Evolutionary conservation across 768 basidiomycete species (phyloP), one percentile per base, ranked within the genome.

Genomic region (Leccinum incarnatum): DNA sequence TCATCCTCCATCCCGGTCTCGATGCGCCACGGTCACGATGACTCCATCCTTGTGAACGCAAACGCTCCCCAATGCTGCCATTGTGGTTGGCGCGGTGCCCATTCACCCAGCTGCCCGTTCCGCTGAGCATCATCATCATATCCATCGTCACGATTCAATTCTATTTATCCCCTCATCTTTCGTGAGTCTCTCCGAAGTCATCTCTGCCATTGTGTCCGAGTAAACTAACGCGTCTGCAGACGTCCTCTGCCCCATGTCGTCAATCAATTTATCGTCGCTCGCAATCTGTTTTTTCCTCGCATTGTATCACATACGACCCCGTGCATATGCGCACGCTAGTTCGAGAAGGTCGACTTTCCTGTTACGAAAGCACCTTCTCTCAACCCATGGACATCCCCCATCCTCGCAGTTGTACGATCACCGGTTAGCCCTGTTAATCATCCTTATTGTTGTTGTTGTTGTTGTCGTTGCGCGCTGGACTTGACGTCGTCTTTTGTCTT

Each of bases 21-120:
- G 32, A 57, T 45, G 58, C 65, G 66, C 51, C 62, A 61, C 55
- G 62, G 67, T 12, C 58, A 59, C 53, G 65, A 67, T 40, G 71
- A 70, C 62, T 61, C 72, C 60, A 61, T 74, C 51, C 68, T 75
- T 36, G 69, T 78, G 54, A 75, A 83, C 76, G 76, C 79, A 65
- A 83, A 80, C 76, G 78, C 83, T n/a, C 86, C 88, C 59, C 87
- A 88, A 71, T 90, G 88, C 76, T 88, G 86, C 78, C 86, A 88
- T 70, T 90, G 88, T 62, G 87, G 87, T 64, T 86, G 79, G 78
- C 84, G 88, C 65, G 87, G 86, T 40, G 68, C 76, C 15, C 80
- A 81, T 62, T 70, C 83, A 27, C 81, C 84, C 36, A 78, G 76
- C 67, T 89, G 87, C 77, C 86, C 86, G 46, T 87, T 87, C 84